Base-by-base conservation (phyloP, 2,329 filamentous ascomycete genomes). In the Fusarium sp. region DNA sequence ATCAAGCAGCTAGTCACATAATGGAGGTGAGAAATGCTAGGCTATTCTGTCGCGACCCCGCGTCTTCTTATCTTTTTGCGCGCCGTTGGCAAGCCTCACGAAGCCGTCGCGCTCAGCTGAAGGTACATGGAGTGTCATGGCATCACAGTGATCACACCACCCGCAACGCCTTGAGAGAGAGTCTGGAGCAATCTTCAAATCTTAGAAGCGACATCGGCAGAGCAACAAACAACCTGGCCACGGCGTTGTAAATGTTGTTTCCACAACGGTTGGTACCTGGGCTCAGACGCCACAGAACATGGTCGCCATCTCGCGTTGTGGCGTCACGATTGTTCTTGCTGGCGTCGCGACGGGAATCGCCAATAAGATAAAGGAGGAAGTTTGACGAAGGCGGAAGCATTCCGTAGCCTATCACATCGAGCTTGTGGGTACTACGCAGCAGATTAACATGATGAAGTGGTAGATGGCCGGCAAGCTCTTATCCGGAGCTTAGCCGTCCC, bases 391-490 rank as follows among this genome's bases (percentile, higher is more conserved):
- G 34, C 34, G 34, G 34, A 38, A 38, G 10, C 34, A 12, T 38
- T 38, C 34, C 18, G 18, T 38, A 38, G 18, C 34, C 34, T 38
- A n/a, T n/a, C 18, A n/a, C 18, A n/a, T 11, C 10, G 18, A n/a
- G 10, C 13, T 10, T 7, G 12, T 15, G 29, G 12, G 12, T 30
- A 13, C 6, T 15, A 13, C 6, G 6, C 15, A 13, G 6, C 29
- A 15, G 2, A 15, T 16, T 20, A 29, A 20, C 25, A 47, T 3
- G 13, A 8, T 10, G 5, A 13, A 12, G 15, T 10, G 4, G 5
- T 6, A 3, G 7, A 3, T 15, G 8, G 18, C 11, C 2, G 11
- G 2, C 0, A 6, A 32, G 2, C 13, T 25, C 8, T 25, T 51
- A 34, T 11, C 48, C 32, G 24, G 12, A 1, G 16, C 3, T 52